Percentiles rank a stretch among this genome's conserved stretches.
These are phyloP conservation scores for Tillandsia fasciculata DNA, from an alignment of 176 grass and related monocot genomes.

Conservation along the genomic window DNA sequence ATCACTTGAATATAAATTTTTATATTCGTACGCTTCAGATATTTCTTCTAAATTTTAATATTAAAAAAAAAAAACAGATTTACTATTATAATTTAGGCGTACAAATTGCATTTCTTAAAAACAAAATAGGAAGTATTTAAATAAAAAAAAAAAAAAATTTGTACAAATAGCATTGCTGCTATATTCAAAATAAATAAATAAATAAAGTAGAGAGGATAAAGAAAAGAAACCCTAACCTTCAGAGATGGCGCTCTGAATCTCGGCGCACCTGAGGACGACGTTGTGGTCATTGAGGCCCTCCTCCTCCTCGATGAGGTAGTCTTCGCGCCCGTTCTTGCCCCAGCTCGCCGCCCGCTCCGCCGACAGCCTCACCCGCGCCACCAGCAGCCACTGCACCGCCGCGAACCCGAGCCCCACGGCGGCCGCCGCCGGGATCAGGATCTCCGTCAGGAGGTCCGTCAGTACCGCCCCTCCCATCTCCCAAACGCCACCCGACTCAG, in stretches of 20 bases:
- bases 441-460: constrained; percentile 24
- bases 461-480: constrained; percentile 24
- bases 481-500: not conserved
- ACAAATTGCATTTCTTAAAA: too few species aligned
- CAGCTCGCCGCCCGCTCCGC: not conserved
- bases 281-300: constrained; percentile 54
- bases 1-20: too few species aligned
- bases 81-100: too few species aligned
- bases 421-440: constrained; percentile 28
- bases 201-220: too few species aligned
- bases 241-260: constrained; percentile 45
- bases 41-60: too few species aligned
- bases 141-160: too few species aligned
- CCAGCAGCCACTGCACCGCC: constrained; percentile 35
- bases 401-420: constrained; percentile 34
- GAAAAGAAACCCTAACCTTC: constrained; percentile 15
- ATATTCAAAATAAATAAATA: too few species aligned
- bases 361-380: constrained; percentile 38
- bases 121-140: too few species aligned
- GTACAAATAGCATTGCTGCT: too few species aligned
- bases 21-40: too few species aligned
- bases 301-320: constrained; percentile 47
- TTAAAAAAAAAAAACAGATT: too few species aligned
- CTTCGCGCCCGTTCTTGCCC: constrained; percentile 13
- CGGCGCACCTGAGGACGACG: constrained; percentile 29